Evolutionary conservation across 2,329 filamentous ascomycete genomes (phyloP).

Genomic region (Simplicillium sp.): DNA sequence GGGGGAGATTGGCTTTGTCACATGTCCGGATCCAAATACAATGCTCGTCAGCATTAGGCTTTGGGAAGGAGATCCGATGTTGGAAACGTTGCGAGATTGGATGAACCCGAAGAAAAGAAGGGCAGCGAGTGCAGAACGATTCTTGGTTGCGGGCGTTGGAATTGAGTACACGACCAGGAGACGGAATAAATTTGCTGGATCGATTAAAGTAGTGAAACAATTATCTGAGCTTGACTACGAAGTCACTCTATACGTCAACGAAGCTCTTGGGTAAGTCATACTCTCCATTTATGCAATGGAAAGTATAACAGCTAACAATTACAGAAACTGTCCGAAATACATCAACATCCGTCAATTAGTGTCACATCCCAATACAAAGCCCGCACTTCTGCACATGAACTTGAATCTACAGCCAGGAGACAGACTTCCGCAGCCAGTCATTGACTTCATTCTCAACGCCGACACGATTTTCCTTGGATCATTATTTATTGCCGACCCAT

Average conservation of each 20-base stretch:
- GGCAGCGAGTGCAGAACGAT: neutral
- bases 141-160: neutral
- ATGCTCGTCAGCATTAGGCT: neutral
- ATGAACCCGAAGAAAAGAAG: neutral
- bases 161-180: neutral
- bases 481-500: neutral
- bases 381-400: neutral
- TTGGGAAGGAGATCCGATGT: neutral
- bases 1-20: neutral
- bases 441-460: neutral
- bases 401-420: neutral
- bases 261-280: neutral
- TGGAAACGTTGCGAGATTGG: neutral
- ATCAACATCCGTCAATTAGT: conserved; percentile 2
- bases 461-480: neutral
- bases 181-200: conserved; percentile 1
- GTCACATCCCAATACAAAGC: neutral
- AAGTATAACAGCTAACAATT: neutral
- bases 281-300: neutral
- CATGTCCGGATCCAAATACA: neutral
- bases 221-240: neutral
- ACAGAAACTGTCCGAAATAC: conserved; percentile 2
- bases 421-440: neutral
- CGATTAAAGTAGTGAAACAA: neutral
- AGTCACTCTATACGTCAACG: neutral